A percentile compares a stretch with the other conserved stretches of the same genome.
phyloP scores from a whole-genome alignment of 2,329 filamentous ascomycete genomes.

The Fusarium chlamydosporum region DNA sequence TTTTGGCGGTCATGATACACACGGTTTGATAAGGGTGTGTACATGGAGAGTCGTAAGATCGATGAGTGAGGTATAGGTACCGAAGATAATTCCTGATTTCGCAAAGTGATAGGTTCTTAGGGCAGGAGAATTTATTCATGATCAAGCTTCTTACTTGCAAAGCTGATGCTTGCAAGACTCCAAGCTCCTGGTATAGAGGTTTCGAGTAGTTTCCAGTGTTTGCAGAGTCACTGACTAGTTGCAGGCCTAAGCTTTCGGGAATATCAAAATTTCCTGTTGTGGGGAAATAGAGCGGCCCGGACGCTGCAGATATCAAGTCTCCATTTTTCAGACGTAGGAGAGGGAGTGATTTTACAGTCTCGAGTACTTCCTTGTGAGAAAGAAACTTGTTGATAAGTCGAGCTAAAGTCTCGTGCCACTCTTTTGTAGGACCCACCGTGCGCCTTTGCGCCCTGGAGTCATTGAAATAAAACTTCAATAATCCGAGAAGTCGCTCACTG shows the following conservation, averaged over 20 bases:
- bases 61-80: constrained; percentile 10
- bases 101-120: background rate
- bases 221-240: background rate
- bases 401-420: background rate
- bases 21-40: too few relatives aligned
- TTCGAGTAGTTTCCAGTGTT: rapidly evolving
- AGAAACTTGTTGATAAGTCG: background rate
- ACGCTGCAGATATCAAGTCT: constrained; percentile 1
- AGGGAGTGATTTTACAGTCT: constrained; percentile 3
- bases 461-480: background rate
- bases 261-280: constrained; percentile 5
- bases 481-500: background rate
- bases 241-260: background rate
- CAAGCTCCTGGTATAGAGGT: background rate
- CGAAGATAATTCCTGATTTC: background rate
- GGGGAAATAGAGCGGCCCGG: background rate
- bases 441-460: rapidly evolving
- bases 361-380: background rate
- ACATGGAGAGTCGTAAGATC: too few relatives aligned
- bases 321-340: constrained; percentile 23
- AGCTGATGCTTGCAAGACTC: background rate
- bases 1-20: background rate
- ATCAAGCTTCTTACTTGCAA: constrained; percentile 20
- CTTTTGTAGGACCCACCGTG: background rate
- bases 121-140: background rate